Percentiles rank a stretch among this genome's conserved stretches.
phyloP scores from a whole-genome alignment of 2,329 filamentous ascomycete species.

The Beauveria varroae region DNA sequence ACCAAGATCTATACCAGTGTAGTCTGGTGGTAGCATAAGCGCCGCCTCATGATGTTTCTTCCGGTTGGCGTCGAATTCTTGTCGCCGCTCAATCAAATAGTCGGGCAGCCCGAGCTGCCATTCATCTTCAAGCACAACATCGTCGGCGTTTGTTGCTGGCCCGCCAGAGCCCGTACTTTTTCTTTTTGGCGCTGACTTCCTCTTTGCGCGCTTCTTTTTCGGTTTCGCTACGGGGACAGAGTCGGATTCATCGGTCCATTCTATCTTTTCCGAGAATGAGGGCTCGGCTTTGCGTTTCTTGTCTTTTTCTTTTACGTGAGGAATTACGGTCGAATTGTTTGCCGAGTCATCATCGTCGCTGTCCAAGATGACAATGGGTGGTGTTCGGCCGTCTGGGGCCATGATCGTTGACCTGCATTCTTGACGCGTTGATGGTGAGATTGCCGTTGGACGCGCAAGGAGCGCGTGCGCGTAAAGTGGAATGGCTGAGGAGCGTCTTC shows the following conservation, averaged over 20 bases:
- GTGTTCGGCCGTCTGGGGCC: neutral
- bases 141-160: conserved; percentile 20
- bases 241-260: conserved; percentile 54
- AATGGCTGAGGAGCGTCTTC: conserved; percentile 1
- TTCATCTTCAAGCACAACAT: conserved; percentile 33
- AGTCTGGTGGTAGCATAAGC: conserved; percentile 70
- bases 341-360: conserved; percentile 3
- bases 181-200: conserved; percentile 23
- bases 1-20: conserved; percentile 65
- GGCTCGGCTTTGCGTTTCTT: conserved; percentile 31
- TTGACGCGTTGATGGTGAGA: neutral
- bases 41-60: conserved; percentile 57
- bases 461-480: conserved; percentile 1
- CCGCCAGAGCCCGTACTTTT: conserved; percentile 17
- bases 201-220: conserved; percentile 32
- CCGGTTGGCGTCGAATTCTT: conserved; percentile 57
- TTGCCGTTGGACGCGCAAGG: neutral
- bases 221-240: conserved; percentile 48
- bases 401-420: conserved; percentile 2
- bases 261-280: conserved; percentile 35
- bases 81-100: conserved; percentile 62
- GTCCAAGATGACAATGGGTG: conserved; percentile 1
- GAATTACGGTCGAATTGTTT: neutral
- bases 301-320: neutral
- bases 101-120: conserved; percentile 57